Conservation (phyloP, 805 yeast species). For the Saccharomyces eubayanus region DNA sequence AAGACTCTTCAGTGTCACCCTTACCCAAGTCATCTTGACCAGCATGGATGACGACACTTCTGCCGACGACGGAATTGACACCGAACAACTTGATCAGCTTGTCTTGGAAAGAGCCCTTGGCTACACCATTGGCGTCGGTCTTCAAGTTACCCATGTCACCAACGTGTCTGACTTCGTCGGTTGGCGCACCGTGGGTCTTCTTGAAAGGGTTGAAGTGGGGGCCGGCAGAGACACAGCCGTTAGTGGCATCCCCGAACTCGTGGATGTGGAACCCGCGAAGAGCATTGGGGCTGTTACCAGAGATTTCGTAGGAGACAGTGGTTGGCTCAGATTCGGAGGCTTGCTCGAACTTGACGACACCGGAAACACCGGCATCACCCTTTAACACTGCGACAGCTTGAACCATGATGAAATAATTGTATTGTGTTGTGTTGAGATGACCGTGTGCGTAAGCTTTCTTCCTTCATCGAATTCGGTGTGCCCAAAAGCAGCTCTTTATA, state of each 20-base stretch:
- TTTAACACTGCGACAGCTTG: constrained; percentile 84
- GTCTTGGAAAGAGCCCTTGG: constrained; percentile 84
- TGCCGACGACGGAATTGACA: constrained; percentile 80
- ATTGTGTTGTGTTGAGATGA: background rate
- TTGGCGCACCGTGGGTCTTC: constrained; percentile 88
- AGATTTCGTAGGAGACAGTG: constrained; percentile 77
- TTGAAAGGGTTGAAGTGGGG: constrained; percentile 93
- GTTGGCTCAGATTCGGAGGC: constrained; percentile 70
- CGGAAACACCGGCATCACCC: constrained; percentile 88
- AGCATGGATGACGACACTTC: constrained; percentile 90
- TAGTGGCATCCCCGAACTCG: constrained; percentile 91
- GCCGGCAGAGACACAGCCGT: constrained; percentile 98
- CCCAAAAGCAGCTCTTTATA: background rate
- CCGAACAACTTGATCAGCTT: constrained; percentile 72
- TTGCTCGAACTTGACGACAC: constrained; percentile 85
- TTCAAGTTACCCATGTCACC: constrained; percentile 95
- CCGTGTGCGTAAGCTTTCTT: background rate
- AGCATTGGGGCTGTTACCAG: constrained; percentile 84
- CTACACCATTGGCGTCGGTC: constrained; percentile 81
- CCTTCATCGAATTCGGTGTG: background rate
- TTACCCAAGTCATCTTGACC: constrained; percentile 92
- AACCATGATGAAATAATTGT: constrained; percentile 21
- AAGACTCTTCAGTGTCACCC: constrained; percentile 85
- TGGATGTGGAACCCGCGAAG: constrained; percentile 96
- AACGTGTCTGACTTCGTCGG: constrained; percentile 37